phyloP scores from a whole-genome alignment of 768 basidiomycete species.

The Leucosporidium scottii region DNA sequence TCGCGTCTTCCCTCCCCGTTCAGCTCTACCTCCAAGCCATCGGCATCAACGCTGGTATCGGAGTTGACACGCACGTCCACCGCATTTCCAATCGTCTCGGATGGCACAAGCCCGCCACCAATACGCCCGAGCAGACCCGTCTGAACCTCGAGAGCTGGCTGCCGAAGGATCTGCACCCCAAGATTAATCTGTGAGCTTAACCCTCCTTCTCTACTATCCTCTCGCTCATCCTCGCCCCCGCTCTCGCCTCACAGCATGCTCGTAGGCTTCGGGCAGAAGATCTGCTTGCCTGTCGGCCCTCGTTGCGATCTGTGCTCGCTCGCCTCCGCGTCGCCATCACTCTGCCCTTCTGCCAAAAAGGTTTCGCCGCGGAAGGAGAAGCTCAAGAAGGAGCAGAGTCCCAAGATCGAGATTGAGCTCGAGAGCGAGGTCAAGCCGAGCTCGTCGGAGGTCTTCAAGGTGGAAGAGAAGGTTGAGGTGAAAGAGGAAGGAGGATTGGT shows the following conservation, averaged over 20 bases:
- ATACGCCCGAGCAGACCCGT: slow-evolving; percentile 79
- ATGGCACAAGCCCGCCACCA: slow-evolving; percentile 83
- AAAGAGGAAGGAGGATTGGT: too few species aligned
- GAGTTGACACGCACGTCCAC: slow-evolving; percentile 85
- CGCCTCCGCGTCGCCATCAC: background rate
- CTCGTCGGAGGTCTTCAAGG: too few species aligned
- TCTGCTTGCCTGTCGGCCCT: slow-evolving; percentile 35
- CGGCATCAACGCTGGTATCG: slow-evolving; percentile 58
- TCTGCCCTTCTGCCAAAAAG: slow-evolving; percentile 23
- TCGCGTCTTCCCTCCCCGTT: background rate
- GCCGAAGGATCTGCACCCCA: slow-evolving; percentile 32
- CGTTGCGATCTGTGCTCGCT: slow-evolving; percentile 26
- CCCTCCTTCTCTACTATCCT: background rate
- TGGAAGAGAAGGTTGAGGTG: too few species aligned
- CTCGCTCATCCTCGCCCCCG: background rate
- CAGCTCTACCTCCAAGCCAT: slow-evolving; percentile 26
- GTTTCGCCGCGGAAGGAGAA: slow-evolving; percentile 1
- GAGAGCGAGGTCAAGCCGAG: background rate
- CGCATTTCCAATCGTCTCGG: slow-evolving; percentile 85
- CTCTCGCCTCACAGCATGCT: slow-evolving; percentile 18
- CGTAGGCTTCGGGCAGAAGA: slow-evolving; percentile 37
- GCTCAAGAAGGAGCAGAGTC: background rate
- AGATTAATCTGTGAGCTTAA: slow-evolving; percentile 17
- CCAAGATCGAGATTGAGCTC: slow-evolving; percentile 5
- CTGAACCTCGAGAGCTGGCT: slow-evolving; percentile 38